phyloP scores from a whole-genome alignment of 2,329 filamentous ascomycete species.

The Aspergillus sp. region DNA sequence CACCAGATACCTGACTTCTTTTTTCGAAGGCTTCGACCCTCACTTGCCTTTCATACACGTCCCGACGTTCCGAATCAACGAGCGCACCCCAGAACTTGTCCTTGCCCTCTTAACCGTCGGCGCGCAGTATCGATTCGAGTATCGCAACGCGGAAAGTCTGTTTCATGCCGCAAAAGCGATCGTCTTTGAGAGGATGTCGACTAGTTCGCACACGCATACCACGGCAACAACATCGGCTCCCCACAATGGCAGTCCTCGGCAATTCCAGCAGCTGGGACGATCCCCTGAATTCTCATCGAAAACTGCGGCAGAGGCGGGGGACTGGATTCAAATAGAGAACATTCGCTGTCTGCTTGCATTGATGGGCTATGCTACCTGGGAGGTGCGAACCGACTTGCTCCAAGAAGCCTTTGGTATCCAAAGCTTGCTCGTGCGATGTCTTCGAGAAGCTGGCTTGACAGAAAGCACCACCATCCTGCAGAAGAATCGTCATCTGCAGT shows the following conservation, averaged over 20 bases:
- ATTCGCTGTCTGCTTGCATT: constrained; percentile 21
- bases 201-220: constrained; percentile 10
- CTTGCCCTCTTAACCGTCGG: constrained; percentile 57
- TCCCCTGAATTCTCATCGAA: constrained; percentile 7
- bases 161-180: constrained; percentile 54
- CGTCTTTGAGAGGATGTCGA: constrained; percentile 49
- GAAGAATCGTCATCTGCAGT: constrained; percentile 16
- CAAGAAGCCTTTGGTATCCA: constrained; percentile 25
- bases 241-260: constrained; percentile 10
- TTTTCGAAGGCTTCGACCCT: constrained; percentile 56
- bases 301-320: constrained; percentile 6
- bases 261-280: constrained; percentile 9
- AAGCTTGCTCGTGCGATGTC: constrained; percentile 19
- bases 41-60: constrained; percentile 57
- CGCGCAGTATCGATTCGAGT: constrained; percentile 42
- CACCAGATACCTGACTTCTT: constrained; percentile 60
- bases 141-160: constrained; percentile 20
- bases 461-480: constrained; percentile 16
- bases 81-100: constrained; percentile 59
- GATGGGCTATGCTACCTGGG: constrained; percentile 27
- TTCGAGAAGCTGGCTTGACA: constrained; percentile 21
- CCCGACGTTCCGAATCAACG: constrained; percentile 53
- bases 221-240: constrained; percentile 1
- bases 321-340: constrained; percentile 19
- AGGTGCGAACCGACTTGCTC: constrained; percentile 17